A percentile compares a stretch with the other conserved stretches of the same genome.
phyloP scores from a whole-genome alignment of 2,329 filamentous ascomycete species.

The Massarina eburnea region DNA sequence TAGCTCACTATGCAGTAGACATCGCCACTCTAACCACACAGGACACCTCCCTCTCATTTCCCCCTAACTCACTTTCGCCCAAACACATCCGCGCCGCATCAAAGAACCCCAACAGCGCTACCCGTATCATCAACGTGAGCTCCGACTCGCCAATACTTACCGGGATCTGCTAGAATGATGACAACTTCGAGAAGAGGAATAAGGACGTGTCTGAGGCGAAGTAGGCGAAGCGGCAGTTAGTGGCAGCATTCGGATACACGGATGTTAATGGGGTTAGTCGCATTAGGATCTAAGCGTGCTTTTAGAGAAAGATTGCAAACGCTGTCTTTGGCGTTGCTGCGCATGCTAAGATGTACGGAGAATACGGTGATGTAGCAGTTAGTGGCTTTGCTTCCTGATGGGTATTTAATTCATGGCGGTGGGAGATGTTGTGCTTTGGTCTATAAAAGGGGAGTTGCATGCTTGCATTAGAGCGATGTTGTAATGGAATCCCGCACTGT shows the following conservation, averaged over 20 bases:
- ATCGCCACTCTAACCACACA: conserved; percentile 49
- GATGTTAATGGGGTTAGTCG: conserved; percentile 1
- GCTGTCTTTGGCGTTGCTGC: conserved; percentile 6
- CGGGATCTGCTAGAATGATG: conserved; percentile 9
- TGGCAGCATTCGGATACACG: neutral
- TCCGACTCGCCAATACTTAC: neutral
- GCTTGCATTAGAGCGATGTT: no score
- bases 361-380: conserved; percentile 3
- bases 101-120: neutral
- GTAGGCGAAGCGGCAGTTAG: neutral
- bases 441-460: no score
- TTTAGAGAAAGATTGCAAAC: conserved; percentile 16
- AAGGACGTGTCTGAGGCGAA: conserved; percentile 6
- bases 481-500: no score
- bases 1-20: no score
- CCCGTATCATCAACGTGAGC: conserved; percentile 8
- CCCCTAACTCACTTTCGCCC: conserved; percentile 43
- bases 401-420: no score
- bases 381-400: neutral
- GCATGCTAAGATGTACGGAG: neutral
- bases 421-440: no score
- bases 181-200: conserved; percentile 6
- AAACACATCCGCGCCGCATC: conserved; percentile 38
- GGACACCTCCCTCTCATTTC: conserved; percentile 48
- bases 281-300: conserved; percentile 10